These are phyloP conservation scores for Macadamia tetraphylla DNA, from an alignment of 164 flowering plant genomes.

Conservation along the genomic window DNA sequence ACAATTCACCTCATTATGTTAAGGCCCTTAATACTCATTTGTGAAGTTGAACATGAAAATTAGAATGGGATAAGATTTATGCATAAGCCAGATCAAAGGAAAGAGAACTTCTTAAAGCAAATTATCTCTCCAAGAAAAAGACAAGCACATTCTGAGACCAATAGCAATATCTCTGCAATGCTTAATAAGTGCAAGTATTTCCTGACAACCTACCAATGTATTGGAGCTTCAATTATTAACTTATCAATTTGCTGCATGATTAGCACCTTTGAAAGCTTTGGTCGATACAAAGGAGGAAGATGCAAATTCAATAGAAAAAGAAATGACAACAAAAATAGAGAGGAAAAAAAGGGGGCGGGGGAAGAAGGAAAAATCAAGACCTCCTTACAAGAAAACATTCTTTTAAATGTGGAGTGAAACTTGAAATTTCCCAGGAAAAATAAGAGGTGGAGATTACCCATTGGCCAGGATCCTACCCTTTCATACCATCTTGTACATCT, in stretches of 20 bases:
- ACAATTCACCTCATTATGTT: no score
- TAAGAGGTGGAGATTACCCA: constrained; percentile 22
- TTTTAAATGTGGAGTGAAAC: constrained; percentile 19
- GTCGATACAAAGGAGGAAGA: constrained; percentile 16
- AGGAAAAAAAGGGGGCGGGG: not conserved
- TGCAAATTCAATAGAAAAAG: constrained; percentile 14
- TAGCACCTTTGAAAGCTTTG: constrained; percentile 23
- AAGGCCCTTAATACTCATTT: no score
- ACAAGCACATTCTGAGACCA: constrained; percentile 7
- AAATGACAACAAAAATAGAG: constrained; percentile 10
- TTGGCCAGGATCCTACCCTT: constrained; percentile 26
- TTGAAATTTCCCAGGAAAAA: constrained; percentile 13
- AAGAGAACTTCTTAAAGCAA: no score
- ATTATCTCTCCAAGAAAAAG: not conserved
- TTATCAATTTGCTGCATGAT: constrained; percentile 24
- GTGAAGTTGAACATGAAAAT: no score
- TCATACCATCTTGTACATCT: constrained; percentile 24
- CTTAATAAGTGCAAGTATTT: constrained; percentile 15
- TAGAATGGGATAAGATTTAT: no score
- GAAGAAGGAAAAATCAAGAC: not conserved
- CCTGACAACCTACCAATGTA: constrained; percentile 23
- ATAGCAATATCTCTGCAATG: constrained; percentile 13
- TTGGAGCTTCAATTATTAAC: constrained; percentile 30
- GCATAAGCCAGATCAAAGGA: no score
- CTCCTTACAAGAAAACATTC: constrained; percentile 17